A percentile compares a stretch with the other conserved stretches of the same genome.
Conservation (phyloP, 2,329 filamentous ascomycete species). For the Fusarium dimerum region DNA sequence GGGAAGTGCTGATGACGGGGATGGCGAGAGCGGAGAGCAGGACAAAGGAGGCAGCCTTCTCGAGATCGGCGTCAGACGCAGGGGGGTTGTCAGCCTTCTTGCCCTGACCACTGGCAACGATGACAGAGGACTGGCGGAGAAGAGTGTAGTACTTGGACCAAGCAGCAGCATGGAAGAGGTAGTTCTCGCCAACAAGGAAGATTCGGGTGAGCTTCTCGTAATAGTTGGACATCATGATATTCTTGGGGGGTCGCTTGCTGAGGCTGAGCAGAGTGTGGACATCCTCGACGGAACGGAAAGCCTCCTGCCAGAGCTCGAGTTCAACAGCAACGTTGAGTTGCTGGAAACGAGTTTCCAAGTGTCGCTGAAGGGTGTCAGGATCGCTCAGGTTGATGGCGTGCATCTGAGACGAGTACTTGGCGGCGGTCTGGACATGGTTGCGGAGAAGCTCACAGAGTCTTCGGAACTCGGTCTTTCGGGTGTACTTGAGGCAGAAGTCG, state of each 20-base stretch:
- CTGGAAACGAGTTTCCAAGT: slow-evolving; percentile 97
- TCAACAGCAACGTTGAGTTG: slow-evolving; percentile 98
- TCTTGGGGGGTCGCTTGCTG: slow-evolving; percentile 97
- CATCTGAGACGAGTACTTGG: slow-evolving; percentile 99
- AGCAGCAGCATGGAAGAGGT: slow-evolving; percentile 96
- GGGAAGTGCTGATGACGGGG: slow-evolving; percentile 96
- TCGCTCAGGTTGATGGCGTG: slow-evolving; percentile 99
- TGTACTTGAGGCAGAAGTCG: slow-evolving; percentile 98
- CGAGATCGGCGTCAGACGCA: slow-evolving; percentile 84
- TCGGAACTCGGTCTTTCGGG: slow-evolving; percentile 98
- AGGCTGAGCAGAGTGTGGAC: slow-evolving; percentile 96
- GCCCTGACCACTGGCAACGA: slow-evolving; percentile 81
- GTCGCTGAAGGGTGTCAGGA: slow-evolving; percentile 93
- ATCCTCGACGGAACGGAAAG: slow-evolving; percentile 98
- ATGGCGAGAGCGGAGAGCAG: slow-evolving; percentile 95
- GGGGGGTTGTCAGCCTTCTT: slow-evolving; percentile 94
- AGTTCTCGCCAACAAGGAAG: slow-evolving; percentile 99
- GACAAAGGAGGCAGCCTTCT: slow-evolving; percentile 93
- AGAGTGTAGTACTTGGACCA: slow-evolving; percentile 98
- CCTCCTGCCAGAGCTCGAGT: slow-evolving; percentile 98
- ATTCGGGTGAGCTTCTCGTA: slow-evolving; percentile 99
- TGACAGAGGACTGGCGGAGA: slow-evolving; percentile 82
- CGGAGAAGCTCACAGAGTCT: slow-evolving; percentile 96
- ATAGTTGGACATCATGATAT: slow-evolving; percentile 99
- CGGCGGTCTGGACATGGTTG: slow-evolving; percentile 98